A percentile compares a stretch with the other conserved stretches of the same genome.
phyloP scores from a whole-genome alignment of 2,329 filamentous ascomycete species.

The Apiospora sp. region DNA sequence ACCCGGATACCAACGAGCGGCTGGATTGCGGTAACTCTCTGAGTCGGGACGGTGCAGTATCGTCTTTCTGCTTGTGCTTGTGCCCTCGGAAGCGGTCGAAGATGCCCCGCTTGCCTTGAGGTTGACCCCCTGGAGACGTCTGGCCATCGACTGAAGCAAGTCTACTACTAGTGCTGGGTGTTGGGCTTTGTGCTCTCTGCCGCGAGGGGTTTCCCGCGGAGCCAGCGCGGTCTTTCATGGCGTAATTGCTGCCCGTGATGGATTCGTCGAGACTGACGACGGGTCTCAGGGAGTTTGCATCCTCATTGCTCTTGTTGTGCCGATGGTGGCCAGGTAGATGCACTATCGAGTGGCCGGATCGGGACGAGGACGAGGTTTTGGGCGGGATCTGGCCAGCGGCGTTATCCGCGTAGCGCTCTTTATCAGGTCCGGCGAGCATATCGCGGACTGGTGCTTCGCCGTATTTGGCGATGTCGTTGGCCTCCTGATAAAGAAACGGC shows the following conservation, averaged over 20 bases:
- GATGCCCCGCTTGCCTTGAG: constrained; percentile 56
- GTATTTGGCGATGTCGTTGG: constrained; percentile 78
- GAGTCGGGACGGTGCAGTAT: constrained; percentile 53
- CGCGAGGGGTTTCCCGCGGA: constrained; percentile 46
- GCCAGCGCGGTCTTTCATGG: constrained; percentile 61
- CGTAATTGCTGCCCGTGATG: constrained; percentile 52
- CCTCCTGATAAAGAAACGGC: constrained; percentile 95
- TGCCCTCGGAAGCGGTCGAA: constrained; percentile 59
- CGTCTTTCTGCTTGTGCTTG: constrained; percentile 62
- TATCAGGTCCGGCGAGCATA: constrained; percentile 73
- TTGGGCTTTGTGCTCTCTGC: constrained; percentile 79
- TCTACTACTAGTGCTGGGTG: constrained; percentile 75
- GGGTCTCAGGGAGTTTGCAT: constrained; percentile 72
- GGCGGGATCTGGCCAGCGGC: constrained; percentile 56
- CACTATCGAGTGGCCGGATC: constrained; percentile 66
- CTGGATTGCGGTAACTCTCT: constrained; percentile 60
- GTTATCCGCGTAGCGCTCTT: constrained; percentile 68
- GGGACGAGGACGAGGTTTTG: constrained; percentile 70
- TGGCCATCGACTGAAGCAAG: constrained; percentile 60
- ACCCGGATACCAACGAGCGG: constrained; percentile 59
- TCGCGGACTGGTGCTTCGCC: constrained; percentile 80
- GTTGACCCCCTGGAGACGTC: constrained; percentile 61
- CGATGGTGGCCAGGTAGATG: constrained; percentile 71
- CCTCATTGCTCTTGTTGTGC: constrained; percentile 76
- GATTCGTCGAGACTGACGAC: constrained; percentile 80